Evolutionary conservation across 768 basidiomycete genomes (phyloP).

Genomic region (Serendipita sp.): DNA sequence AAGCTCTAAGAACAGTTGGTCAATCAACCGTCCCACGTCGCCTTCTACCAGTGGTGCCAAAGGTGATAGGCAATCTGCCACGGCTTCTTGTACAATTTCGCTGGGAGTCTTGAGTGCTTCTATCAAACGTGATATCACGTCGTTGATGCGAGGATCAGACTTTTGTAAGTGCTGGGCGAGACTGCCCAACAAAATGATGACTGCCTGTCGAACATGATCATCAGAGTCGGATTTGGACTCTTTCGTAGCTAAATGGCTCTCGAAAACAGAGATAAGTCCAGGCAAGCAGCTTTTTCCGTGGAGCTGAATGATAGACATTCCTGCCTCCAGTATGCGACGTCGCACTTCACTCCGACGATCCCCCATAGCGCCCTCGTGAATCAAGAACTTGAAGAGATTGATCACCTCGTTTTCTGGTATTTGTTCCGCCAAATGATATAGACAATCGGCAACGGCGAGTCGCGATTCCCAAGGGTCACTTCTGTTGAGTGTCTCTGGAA

Average conservation of each 20-base stretch:
- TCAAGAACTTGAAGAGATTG: constrained; percentile 70
- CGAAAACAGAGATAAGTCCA: constrained; percentile 66
- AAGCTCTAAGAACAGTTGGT: constrained; percentile 60
- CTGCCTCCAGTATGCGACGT: constrained; percentile 75
- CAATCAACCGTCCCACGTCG: constrained; percentile 48
- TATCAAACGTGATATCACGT: constrained; percentile 70
- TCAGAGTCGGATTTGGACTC: constrained; percentile 48
- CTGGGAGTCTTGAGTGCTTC: constrained; percentile 86
- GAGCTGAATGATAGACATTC: constrained; percentile 61
- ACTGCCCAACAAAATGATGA: constrained; percentile 87
- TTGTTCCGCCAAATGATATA: constrained; percentile 49
- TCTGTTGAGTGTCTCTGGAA: constrained; percentile 70
- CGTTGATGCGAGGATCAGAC: constrained; percentile 59
- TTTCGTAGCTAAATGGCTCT: constrained; percentile 43
- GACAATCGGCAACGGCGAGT: constrained; percentile 51
- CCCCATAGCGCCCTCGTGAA: constrained; percentile 74
- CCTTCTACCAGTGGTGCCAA: constrained; percentile 57
- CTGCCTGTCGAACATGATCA: constrained; percentile 86
- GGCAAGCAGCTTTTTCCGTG: constrained; percentile 62
- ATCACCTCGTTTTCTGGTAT: constrained; percentile 48
- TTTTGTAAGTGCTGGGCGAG: constrained; percentile 75
- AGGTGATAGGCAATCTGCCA: constrained; percentile 87
- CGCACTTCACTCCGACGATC: constrained; percentile 73
- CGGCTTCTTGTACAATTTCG: constrained; percentile 92
- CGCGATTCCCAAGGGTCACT: constrained; percentile 81